Conservation (phyloP, 2,329 filamentous ascomycete species). For the Trichothecium roseum region DNA sequence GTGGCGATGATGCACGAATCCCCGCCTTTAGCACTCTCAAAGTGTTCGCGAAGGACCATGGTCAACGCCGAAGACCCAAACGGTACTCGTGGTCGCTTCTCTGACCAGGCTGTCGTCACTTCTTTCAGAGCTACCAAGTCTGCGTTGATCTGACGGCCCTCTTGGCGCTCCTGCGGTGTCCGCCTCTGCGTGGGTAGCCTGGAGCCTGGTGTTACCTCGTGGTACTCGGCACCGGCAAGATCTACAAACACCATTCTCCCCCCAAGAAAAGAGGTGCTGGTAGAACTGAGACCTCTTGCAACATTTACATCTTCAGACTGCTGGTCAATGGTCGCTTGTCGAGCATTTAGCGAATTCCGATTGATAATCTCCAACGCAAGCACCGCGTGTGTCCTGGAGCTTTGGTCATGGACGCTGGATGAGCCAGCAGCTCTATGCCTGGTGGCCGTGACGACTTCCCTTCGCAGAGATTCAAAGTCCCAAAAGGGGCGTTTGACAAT, state of each 20-base stretch:
- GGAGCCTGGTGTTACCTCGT: conserved; percentile 15
- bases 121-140: conserved; percentile 34
- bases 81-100: conserved; percentile 22
- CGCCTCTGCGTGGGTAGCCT: too few relatives aligned
- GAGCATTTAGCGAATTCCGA: conserved; percentile 19
- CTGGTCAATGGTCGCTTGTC: conserved; percentile 25
- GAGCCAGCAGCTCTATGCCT: conserved; percentile 20
- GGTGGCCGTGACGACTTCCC: conserved; percentile 17
- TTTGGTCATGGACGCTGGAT: conserved; percentile 30
- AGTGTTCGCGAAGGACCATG: conserved; percentile 29
- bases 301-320: conserved; percentile 29
- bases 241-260: conserved; percentile 34
- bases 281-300: conserved; percentile 11
- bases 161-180: conserved; percentile 21
- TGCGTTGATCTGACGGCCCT: conserved; percentile 32
- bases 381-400: conserved; percentile 32
- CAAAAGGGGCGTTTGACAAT: conserved; percentile 23
- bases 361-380: conserved; percentile 31
- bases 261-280: conserved; percentile 19
- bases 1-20: conserved; percentile 17
- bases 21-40: conserved; percentile 9
- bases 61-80: conserved; percentile 30
- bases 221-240: conserved; percentile 32
- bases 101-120: conserved; percentile 29
- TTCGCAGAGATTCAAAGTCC: conserved; percentile 20